Evolutionary conservation across 305 asterid species (phyloP).

Genomic region (Solanum chacoense): DNA sequence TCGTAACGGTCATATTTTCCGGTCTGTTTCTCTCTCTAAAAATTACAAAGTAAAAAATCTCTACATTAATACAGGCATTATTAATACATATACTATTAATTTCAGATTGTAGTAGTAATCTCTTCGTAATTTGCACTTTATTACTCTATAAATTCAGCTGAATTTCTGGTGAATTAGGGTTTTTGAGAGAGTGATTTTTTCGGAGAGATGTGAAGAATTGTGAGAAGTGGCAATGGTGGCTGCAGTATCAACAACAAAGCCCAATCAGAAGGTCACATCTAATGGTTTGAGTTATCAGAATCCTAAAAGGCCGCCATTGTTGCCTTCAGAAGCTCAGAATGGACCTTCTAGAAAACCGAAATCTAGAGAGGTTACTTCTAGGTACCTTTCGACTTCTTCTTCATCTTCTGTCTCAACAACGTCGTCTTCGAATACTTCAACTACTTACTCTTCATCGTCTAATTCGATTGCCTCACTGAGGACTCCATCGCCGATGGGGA

Average conservation of each 20-base stretch:
- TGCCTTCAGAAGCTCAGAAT: conserved; percentile 48
- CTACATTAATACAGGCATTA: neutral
- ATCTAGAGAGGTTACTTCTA: conserved; percentile 49
- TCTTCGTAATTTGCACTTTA: neutral
- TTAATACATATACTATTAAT: neutral
- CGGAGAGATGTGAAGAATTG: conserved; percentile 18
- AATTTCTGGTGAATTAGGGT: conserved; percentile 7
- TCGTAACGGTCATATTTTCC: conserved; percentile 58
- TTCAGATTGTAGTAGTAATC: neutral
- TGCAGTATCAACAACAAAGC: conserved; percentile 32
- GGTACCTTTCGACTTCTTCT: conserved; percentile 51
- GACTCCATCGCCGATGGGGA: conserved; percentile 38
- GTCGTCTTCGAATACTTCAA: conserved; percentile 37
- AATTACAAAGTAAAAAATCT: conserved; percentile 13
- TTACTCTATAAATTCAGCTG: neutral
- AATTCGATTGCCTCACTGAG: conserved; percentile 27
- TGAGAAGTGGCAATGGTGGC: conserved; percentile 42
- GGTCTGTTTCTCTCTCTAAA: conserved; percentile 21
- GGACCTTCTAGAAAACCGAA: conserved; percentile 36
- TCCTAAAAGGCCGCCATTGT: conserved; percentile 47
- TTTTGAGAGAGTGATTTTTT: neutral
- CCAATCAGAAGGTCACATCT: conserved; percentile 44
- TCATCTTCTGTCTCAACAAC: conserved; percentile 53
- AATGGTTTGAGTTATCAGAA: conserved; percentile 12
- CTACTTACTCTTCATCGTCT: conserved; percentile 18